Percentiles rank a stretch among this genome's conserved stretches.
These are phyloP conservation scores for Aspergillus japonicus DNA, from an alignment of 2,329 filamentous ascomycete genomes.

Conservation along the genomic window DNA sequence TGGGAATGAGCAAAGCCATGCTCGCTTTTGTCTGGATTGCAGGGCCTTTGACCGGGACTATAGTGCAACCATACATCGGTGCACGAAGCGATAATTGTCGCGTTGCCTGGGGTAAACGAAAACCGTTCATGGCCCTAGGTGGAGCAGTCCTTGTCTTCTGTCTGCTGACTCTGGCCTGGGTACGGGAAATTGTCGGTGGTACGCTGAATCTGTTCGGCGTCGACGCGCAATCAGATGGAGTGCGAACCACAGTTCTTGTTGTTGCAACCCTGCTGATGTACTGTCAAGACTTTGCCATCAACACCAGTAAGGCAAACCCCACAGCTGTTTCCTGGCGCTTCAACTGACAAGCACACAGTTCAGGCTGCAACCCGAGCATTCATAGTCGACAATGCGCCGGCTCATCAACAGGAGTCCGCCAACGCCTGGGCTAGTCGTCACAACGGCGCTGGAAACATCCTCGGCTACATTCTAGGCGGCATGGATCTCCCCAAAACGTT, in stretches of 20 bases:
- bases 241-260: constrained; percentile 67
- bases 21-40: constrained; percentile 85
- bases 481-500: constrained; percentile 70
- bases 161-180: constrained; percentile 69
- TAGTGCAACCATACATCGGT: constrained; percentile 78
- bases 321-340: not conserved
- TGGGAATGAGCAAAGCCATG: constrained; percentile 76
- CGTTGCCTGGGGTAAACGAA: constrained; percentile 71
- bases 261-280: constrained; percentile 84
- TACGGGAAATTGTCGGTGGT: constrained; percentile 67
- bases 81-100: constrained; percentile 77
- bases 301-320: constrained; percentile 63
- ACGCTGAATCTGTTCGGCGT: constrained; percentile 69
- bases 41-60: constrained; percentile 72
- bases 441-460: constrained; percentile 81
- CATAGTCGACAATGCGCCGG: constrained; percentile 86
- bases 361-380: constrained; percentile 89
- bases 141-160: constrained; percentile 64
- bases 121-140: constrained; percentile 75
- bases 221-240: constrained; percentile 57
- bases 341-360: constrained; percentile 49
- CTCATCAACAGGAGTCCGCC: constrained; percentile 87
- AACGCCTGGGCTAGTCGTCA: constrained; percentile 91
- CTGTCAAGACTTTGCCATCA: constrained; percentile 87
- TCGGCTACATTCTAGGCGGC: constrained; percentile 85